phyloP scores from a whole-genome alignment of 148 eudicot species.

The Vaccinium macrocarpon region DNA sequence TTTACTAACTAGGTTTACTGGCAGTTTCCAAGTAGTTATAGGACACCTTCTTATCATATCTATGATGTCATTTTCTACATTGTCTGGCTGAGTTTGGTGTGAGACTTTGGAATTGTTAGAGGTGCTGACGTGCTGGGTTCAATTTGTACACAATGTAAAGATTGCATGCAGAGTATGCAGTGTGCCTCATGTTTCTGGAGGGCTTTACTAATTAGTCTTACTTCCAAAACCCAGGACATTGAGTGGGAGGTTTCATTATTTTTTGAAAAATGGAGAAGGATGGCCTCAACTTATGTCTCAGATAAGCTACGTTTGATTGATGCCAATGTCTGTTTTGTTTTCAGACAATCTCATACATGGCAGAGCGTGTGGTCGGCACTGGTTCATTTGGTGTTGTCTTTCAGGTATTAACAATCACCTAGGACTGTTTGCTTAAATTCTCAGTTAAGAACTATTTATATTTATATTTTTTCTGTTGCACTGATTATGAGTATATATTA shows the following conservation, averaged over 20 bases:
- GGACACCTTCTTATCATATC: not conserved
- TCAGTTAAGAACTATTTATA: not conserved
- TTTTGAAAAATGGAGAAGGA: not conserved
- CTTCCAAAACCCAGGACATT: not conserved
- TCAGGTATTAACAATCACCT: constrained; percentile 51
- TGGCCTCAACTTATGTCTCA: not conserved
- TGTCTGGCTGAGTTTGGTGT: not conserved
- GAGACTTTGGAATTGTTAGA: not conserved
- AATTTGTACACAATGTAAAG: not conserved
- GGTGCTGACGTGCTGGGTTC: not conserved
- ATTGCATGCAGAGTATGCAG: not conserved
- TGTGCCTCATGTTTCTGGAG: not conserved
- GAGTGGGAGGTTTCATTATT: not conserved
- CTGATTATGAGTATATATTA: constrained; percentile 18
- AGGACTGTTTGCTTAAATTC: not conserved
- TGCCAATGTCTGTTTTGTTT: constrained; percentile 1
- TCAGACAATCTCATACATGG: constrained; percentile 87
- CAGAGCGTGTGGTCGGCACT: constrained; percentile 95
- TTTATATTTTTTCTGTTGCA: not conserved
- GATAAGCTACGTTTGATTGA: not conserved
- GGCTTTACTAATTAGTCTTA: not conserved
- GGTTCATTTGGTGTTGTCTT: constrained; percentile 96
- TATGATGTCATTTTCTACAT: not conserved
- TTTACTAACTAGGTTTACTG: not conserved
- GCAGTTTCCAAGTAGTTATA: not conserved